Conservation (phyloP, 306 rosid genomes). For the Castanopsis chinensis region DNA sequence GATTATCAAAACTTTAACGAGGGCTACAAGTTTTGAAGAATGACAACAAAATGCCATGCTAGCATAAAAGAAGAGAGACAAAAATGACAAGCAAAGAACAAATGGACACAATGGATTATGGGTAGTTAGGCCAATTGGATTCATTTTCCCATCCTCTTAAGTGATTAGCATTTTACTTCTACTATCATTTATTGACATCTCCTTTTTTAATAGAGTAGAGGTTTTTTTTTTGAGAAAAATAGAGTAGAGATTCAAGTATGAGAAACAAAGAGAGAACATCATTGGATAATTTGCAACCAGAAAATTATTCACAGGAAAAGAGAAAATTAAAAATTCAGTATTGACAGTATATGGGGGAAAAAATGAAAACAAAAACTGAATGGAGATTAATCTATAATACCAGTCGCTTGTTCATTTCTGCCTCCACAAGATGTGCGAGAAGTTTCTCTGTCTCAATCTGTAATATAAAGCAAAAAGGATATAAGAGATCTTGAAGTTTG, state of each 20-base stretch:
- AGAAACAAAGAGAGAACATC: not conserved
- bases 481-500: constrained; percentile 23
- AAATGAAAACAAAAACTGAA: not conserved
- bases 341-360: not conserved
- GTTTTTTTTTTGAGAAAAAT: too few species aligned
- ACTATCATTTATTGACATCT: not conserved
- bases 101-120: not conserved
- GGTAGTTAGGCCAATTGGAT: not conserved
- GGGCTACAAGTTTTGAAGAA: not conserved
- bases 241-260: not conserved
- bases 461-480: constrained; percentile 11
- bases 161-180: not conserved
- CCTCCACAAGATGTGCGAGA: constrained; percentile 93
- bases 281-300: not conserved
- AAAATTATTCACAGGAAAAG: not conserved
- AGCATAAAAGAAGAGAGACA: not conserved
- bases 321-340: not conserved
- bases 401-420: constrained; percentile 83
- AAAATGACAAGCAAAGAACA: not conserved
- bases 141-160: not conserved
- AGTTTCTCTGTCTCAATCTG: constrained; percentile 99
- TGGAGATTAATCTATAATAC: constrained; percentile 36
- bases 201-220: not conserved
- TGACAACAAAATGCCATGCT: not conserved
- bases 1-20: not conserved